Conservation (phyloP, 2,329 filamentous ascomycete species). For the Ophiostoma quercus region DNA sequence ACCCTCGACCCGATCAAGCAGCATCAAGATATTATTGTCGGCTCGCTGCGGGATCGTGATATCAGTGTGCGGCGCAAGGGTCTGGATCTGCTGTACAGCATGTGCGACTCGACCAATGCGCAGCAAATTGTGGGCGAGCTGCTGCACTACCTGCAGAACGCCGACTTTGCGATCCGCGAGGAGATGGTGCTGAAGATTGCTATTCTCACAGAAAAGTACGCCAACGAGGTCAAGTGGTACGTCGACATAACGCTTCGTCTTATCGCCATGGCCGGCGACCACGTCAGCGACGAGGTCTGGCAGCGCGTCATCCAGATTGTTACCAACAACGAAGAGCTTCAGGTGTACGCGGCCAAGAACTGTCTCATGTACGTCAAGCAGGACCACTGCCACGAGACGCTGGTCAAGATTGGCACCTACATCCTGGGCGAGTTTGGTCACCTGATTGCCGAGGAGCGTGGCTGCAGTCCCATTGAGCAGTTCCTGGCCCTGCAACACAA, state of each 20-base stretch:
- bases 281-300: constrained; percentile 99
- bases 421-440: constrained; percentile 96
- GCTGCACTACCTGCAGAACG: constrained; percentile 88
- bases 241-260: constrained; percentile 93
- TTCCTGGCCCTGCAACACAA: constrained; percentile 89
- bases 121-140: constrained; percentile 90
- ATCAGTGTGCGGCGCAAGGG: constrained; percentile 96
- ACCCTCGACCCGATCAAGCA: constrained; percentile 97
- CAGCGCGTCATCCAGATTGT: constrained; percentile 98
- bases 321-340: constrained; percentile 97
- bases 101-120: constrained; percentile 96
- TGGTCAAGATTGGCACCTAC: constrained; percentile 97
- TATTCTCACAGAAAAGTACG: constrained; percentile 96
- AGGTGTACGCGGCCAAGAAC: constrained; percentile 92
- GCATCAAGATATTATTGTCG: constrained; percentile 92
- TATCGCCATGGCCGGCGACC: constrained; percentile 93
- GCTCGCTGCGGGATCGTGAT: constrained; percentile 88
- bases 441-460: constrained; percentile 83
- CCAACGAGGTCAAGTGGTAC: constrained; percentile 98
- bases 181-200: constrained; percentile 99
- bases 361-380: constrained; percentile 87
- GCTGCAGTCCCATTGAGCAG: constrained; percentile 94
- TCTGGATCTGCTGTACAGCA: constrained; percentile 94
- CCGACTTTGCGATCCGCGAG: constrained; percentile 95
- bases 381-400: constrained; percentile 90